Percentiles rank a stretch among this genome's conserved stretches.
These are phyloP conservation scores for Gonapodya sp. DNA, from an alignment of 192 early-diverging fungal genomes.

Conservation along the genomic window DNA sequence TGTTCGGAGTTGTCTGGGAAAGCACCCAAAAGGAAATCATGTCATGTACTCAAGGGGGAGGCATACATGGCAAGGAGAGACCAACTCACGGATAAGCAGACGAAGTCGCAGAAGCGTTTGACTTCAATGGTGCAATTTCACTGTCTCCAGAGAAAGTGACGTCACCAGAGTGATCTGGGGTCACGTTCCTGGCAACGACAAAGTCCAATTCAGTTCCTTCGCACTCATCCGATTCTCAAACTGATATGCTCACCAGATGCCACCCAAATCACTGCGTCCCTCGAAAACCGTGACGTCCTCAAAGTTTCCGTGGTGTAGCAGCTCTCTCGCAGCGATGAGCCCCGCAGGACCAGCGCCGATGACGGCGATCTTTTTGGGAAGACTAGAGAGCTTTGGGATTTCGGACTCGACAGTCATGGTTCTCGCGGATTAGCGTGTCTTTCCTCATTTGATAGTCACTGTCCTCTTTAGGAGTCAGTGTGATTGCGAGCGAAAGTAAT, in stretches of 20 bases:
- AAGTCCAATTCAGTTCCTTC: no score
- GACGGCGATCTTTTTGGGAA: background rate
- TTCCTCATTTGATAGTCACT: no score
- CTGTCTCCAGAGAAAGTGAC: no score
- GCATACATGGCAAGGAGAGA: background rate
- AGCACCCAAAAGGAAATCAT: no score
- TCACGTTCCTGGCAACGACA: no score
- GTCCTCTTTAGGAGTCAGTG: no score
- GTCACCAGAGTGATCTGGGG: background rate
- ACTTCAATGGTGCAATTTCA: no score
- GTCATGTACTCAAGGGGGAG: no score
- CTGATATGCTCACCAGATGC: no score
- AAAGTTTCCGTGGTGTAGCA: background rate
- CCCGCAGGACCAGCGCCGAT: conserved; percentile 4
- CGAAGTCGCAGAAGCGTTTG: background rate
- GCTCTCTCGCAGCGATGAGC: conserved; percentile 8
- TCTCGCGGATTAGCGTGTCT: background rate
- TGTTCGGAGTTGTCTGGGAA: background rate
- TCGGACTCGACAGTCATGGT: background rate
- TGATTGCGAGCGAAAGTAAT: background rate
- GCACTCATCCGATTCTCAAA: no score
- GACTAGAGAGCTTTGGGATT: background rate
- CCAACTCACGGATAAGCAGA: background rate
- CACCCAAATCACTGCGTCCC: background rate
- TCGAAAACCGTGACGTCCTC: conserved; percentile 5